Conservation (phyloP, 371 early-diverging fungal genomes). For the Actinomortierella wolfii region DNA sequence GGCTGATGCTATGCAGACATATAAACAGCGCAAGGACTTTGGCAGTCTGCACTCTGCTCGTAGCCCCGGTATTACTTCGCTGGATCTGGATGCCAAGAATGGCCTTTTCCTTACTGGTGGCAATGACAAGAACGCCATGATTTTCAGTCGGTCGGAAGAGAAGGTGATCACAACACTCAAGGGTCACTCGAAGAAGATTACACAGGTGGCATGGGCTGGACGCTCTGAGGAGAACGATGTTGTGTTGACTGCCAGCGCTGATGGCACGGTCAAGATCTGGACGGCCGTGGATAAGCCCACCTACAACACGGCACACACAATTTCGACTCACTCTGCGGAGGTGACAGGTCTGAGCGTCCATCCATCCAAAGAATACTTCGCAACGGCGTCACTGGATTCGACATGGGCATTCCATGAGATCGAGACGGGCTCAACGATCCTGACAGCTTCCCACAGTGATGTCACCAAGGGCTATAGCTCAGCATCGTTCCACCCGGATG, state of each 20-base stretch:
- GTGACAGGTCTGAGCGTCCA: conserved; percentile 78
- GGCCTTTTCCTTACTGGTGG: conserved; percentile 81
- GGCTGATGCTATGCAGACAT: conserved; percentile 69
- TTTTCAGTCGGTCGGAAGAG: conserved; percentile 67
- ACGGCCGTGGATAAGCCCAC: conserved; percentile 13
- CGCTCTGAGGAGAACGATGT: conserved; percentile 56
- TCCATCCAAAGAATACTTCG: conserved; percentile 80
- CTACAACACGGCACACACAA: conserved; percentile 61
- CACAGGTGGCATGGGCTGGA: conserved; percentile 70
- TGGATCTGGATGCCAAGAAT: conserved; percentile 68
- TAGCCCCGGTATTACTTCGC: conserved; percentile 75
- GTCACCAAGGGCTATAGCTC: conserved; percentile 60
- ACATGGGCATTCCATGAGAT: conserved; percentile 85
- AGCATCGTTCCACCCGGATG: conserved; percentile 93
- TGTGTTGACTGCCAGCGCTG: conserved; percentile 78
- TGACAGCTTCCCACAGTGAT: conserved; percentile 48
- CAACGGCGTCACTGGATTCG: conserved; percentile 73
- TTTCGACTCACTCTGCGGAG: conserved; percentile 71
- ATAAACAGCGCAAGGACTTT: conserved; percentile 55
- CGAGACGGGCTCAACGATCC: conserved; percentile 65
- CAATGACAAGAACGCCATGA: conserved; percentile 76
- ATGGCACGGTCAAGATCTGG: conserved; percentile 86
- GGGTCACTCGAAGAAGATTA: conserved; percentile 83
- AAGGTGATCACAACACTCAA: conserved; percentile 74
- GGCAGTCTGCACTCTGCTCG: conserved; percentile 78